Conservation (phyloP, 495 filamentous ascomycete genomes). For the Margaritispora aquatica region DNA sequence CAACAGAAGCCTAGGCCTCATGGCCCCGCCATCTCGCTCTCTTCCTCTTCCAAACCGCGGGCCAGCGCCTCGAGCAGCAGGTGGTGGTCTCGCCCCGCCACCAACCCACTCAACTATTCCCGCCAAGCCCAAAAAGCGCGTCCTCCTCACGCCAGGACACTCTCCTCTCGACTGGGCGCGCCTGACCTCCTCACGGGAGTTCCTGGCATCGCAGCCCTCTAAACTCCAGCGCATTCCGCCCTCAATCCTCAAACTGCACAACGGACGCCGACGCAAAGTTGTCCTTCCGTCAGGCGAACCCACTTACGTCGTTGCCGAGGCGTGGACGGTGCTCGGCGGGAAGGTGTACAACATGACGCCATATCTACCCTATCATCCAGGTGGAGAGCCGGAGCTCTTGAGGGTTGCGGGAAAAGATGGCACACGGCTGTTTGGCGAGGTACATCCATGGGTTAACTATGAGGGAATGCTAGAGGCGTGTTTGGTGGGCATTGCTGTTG, state of each 20-base stretch:
- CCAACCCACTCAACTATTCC: conserved; percentile 41
- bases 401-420: conserved; percentile 73
- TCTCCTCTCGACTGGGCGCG: conserved; percentile 95
- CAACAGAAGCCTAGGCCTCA: conserved; percentile 7
- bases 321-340: conserved; percentile 82
- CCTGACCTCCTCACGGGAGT: conserved; percentile 55
- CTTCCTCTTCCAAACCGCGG: conserved; percentile 30
- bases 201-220: conserved; percentile 29
- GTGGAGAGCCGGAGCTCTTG: conserved; percentile 81
- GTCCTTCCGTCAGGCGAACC: not conserved
- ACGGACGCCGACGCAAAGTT: conserved; percentile 64
- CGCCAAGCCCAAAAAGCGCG: conserved; percentile 44
- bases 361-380: conserved; percentile 87
- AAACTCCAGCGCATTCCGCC: conserved; percentile 64
- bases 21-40: conserved; percentile 20
- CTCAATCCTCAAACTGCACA: conserved; percentile 64
- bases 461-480: conserved; percentile 88
- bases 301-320: conserved; percentile 37
- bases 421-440: conserved; percentile 76
- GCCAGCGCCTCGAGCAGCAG: conserved; percentile 17
- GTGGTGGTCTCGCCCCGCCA: conserved; percentile 36
- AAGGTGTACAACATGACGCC: conserved; percentile 91
- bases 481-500: conserved; percentile 77
- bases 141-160: conserved; percentile 77
- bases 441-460: conserved; percentile 98